Conservation (phyloP, 345 rosid species). For the Lepidium africanum region DNA sequence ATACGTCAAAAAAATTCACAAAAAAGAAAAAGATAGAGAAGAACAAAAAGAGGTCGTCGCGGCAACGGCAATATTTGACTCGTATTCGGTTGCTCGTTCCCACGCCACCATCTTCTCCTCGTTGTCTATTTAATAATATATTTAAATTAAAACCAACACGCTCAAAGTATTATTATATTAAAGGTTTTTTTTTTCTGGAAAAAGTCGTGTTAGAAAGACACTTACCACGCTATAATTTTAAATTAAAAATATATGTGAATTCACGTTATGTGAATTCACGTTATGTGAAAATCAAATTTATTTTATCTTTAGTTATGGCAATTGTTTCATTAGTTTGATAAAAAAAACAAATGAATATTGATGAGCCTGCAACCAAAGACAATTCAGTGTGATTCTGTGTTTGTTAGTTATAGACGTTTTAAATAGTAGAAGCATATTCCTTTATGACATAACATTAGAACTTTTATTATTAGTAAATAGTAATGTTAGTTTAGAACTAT, state of each 20-base stretch:
- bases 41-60: background rate
- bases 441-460: background rate
- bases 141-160: background rate
- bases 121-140: background rate
- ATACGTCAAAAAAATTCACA: conserved; percentile 8
- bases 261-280: no score
- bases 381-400: background rate
- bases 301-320: background rate
- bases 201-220: no score
- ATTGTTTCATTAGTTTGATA: background rate
- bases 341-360: no score
- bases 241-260: background rate
- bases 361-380: background rate
- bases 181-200: no score
- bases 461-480: background rate
- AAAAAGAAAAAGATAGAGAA: background rate
- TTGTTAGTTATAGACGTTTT: background rate
- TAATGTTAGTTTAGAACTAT: background rate
- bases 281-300: no score
- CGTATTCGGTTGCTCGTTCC: background rate
- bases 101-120: conserved; percentile 12
- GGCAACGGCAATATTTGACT: conserved; percentile 29
- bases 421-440: background rate
- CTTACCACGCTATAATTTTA: background rate
- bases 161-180: background rate